Evolutionary conservation across 352 stramenopile species (phyloP).

Genomic region (Globisporangium abappressorium): DNA sequence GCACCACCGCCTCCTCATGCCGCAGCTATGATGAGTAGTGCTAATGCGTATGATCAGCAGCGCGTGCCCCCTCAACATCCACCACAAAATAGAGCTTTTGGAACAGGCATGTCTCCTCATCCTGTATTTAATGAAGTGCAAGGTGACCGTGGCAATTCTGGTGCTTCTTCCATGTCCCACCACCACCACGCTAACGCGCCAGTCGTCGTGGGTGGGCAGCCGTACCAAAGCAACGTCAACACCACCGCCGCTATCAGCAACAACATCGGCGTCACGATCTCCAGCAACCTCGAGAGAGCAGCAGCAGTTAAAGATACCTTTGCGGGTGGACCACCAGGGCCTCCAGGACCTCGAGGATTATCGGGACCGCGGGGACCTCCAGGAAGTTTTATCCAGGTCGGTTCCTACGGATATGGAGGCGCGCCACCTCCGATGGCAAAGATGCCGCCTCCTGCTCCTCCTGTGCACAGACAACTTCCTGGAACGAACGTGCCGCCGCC

Average conservation of each 20-base stretch:
- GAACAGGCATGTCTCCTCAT: conserved; percentile 32
- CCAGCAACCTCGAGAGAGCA: not conserved
- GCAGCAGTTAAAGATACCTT: conserved; percentile 16
- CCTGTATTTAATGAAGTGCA: conserved; percentile 63
- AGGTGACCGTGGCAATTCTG: conserved; percentile 41
- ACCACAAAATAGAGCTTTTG: conserved; percentile 53
- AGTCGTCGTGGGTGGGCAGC: not conserved
- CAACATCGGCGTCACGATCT: not conserved
- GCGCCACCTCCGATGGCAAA: not conserved
- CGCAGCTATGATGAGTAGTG: conserved; percentile 12
- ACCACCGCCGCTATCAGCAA: not conserved
- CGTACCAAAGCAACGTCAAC: conserved; percentile 4
- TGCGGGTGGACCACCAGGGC: not conserved
- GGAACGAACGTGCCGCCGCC: not conserved
- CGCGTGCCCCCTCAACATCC: conserved; percentile 9
- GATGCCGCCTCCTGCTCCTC: conserved; percentile 7
- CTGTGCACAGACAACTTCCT: not conserved
- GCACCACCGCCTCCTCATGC: not conserved
- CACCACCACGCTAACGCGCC: conserved; percentile 1
- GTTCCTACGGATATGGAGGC: conserved; percentile 3
- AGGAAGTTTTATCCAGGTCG: conserved; percentile 10
- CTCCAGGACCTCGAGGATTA: conserved; percentile 3
- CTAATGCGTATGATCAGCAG: conserved; percentile 25
- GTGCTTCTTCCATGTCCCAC: conserved; percentile 51
- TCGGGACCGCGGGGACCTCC: not conserved